phyloP scores from a whole-genome alignment of 1,284 basidiomycete species.

The Xanthoconium separans region DNA sequence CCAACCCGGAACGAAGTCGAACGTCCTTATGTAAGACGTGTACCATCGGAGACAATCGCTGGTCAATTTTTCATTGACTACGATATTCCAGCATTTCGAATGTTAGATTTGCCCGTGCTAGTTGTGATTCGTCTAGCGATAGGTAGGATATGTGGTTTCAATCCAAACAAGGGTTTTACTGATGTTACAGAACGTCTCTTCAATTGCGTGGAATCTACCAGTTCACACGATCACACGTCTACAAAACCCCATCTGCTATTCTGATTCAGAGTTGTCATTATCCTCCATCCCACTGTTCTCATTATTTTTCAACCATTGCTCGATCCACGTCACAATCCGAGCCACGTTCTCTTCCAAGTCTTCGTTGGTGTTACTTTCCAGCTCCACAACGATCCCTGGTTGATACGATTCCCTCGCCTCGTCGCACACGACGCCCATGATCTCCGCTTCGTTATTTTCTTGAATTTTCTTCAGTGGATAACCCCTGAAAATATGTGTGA shows the following conservation, averaged over 20 bases:
- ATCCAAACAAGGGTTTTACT: no score
- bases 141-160: no score
- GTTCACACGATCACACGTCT: background rate
- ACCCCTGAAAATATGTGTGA: constrained; percentile 29
- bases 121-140: no score
- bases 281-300: background rate
- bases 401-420: constrained; percentile 89
- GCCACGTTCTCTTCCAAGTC: constrained; percentile 87
- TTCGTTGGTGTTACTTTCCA: constrained; percentile 76
- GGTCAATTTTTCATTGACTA: no score
- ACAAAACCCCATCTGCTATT: background rate
- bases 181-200: no score
- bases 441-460: constrained; percentile 98
- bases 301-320: constrained; percentile 68
- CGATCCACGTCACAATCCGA: constrained; percentile 85
- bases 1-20: no score
- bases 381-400: constrained; percentile 82
- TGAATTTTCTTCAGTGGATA: constrained; percentile 94
- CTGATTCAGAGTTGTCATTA: background rate
- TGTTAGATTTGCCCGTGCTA: no score
- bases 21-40: no score
- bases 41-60: no score
- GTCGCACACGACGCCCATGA: constrained; percentile 91
- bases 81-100: no score
- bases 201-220: no score